These are phyloP conservation scores for Stagonosporopsis vannaccii DNA, from an alignment of 2,329 filamentous ascomycete genomes.

Conservation along the genomic window DNA sequence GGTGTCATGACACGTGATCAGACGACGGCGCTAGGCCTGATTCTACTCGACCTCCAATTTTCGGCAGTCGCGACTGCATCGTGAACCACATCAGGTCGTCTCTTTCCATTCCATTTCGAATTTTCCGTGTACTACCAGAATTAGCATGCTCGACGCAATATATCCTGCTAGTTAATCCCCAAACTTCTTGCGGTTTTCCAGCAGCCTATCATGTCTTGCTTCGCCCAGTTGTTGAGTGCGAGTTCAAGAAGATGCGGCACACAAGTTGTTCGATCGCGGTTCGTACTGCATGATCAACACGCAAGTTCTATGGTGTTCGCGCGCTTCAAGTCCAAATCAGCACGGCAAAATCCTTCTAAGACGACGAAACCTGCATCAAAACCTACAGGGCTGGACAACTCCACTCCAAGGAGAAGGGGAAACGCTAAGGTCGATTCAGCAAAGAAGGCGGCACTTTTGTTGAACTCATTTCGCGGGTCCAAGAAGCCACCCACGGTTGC, in stretches of 20 bases:
- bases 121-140: background rate
- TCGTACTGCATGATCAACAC: background rate
- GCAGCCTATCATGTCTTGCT: conserved; percentile 3
- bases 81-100: background rate
- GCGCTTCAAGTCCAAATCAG: conserved; percentile 5
- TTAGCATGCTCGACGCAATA: background rate
- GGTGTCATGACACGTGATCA: background rate
- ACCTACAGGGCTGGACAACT: background rate
- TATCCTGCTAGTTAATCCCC: background rate
- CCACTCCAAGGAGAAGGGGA: background rate
- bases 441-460: conserved; percentile 1
- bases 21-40: background rate
- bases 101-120: background rate
- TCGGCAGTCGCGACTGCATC: background rate
- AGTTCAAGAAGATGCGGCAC: conserved; percentile 1
- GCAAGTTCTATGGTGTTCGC: background rate
- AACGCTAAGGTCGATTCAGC: background rate
- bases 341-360: background rate
- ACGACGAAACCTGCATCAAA: background rate
- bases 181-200: background rate
- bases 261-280: background rate
- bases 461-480: background rate
- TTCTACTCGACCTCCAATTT: background rate
- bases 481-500: background rate
- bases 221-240: background rate